phyloP scores from a whole-genome alignment of 371 early-diverging fungal species.

The Mortierella polycephala region DNA sequence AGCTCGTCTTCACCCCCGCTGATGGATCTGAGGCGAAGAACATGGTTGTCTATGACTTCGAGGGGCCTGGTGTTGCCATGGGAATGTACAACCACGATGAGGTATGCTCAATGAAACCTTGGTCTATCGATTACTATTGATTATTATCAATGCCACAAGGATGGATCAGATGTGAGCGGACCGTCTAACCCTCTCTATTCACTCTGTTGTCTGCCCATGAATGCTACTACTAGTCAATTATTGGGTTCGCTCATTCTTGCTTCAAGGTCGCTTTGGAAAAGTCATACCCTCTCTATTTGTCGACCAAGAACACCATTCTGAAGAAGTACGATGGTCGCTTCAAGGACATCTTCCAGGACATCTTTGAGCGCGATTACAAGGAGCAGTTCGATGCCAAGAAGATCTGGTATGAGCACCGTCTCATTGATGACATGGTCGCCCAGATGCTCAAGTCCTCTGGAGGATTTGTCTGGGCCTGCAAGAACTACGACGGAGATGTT shows the following conservation, averaged over 20 bases:
- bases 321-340: conserved; percentile 96
- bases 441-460: conserved; percentile 93
- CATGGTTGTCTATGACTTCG: conserved; percentile 79
- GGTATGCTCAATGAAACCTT: conserved; percentile 10
- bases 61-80: conserved; percentile 87
- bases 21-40: conserved; percentile 73
- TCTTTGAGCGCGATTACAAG: conserved; percentile 80
- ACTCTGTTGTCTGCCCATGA: too few species aligned
- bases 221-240: conserved; percentile 68
- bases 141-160: not conserved
- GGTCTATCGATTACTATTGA: not conserved
- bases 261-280: conserved; percentile 89
- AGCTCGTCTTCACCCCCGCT: conserved; percentile 87
- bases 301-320: conserved; percentile 95
- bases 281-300: conserved; percentile 90
- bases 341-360: conserved; percentile 93
- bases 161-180: too few species aligned
- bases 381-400: conserved; percentile 70
- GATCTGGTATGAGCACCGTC: conserved; percentile 94
- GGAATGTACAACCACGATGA: conserved; percentile 93
- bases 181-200: not conserved
- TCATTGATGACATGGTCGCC: conserved; percentile 97
- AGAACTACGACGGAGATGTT: conserved; percentile 95
- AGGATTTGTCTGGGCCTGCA: conserved; percentile 93
- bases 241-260: conserved; percentile 90